Base-by-base conservation (phyloP, 306 rosid species). In the Dryas alaskensis region DNA sequence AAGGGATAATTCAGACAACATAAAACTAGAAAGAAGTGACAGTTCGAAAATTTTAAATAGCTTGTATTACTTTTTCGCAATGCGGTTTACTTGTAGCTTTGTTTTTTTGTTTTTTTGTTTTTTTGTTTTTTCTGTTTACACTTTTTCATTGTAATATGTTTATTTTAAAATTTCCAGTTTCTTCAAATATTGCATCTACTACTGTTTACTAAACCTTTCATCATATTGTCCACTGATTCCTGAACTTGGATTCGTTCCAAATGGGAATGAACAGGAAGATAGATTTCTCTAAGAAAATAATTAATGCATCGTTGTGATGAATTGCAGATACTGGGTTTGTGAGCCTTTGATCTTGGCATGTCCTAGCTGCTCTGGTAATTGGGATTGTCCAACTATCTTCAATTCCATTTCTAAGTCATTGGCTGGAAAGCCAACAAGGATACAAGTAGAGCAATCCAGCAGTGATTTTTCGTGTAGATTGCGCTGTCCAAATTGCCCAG, bases 401-500 rank as follows among this genome's bases (percentile, higher is more conserved):
- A 88, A 79, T 76, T 89, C 94, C 19, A 45, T 89, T 75, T 84
- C 85, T 60, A 84, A 59, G 76, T 80, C 82, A 37, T 70, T 76
- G 60, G 66, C 78, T 65, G 90, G 81, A 75, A 93, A 82, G 76
- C 67, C 74, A 79, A 69, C 81, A 60, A 78, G 31, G 72, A 49
- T 55, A 65, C 78, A 69, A 50, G 55, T 50, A 4, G 96, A 85
- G 70, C 87, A 89, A 19, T 17, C 85, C 60, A 50, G 72, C 50
- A 63, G 66, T 67, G 80, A 81, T 72, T 91, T 93, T 81, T 94
- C 97, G 97, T 81, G 71, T 48, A 84, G 76, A 76, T 78, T 89
- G 74, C 65, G 63, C 46, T 93, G 98, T 83, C 86, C 92, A 37
- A 89, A 87, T 84, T 94, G 98, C 85, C 91, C 87, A 3, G 89